Conservation (phyloP, 2,329 filamentous ascomycete genomes). For the Colletotrichum shisoi region DNA sequence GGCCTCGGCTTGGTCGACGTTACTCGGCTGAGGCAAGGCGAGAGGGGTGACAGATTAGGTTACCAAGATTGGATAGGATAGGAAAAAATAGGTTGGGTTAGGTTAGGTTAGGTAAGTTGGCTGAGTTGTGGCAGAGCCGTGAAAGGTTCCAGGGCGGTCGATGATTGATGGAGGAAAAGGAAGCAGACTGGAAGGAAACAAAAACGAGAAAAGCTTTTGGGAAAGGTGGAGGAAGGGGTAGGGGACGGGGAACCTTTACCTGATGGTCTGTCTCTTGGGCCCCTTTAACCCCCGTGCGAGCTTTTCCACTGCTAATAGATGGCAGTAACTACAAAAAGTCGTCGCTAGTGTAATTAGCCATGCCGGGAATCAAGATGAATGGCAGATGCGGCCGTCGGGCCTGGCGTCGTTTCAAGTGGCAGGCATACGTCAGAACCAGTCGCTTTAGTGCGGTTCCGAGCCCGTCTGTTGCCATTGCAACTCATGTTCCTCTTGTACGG, state of each 20-base stretch:
- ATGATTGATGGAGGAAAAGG: not conserved
- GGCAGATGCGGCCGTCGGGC: not conserved
- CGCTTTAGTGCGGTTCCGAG: too few species aligned
- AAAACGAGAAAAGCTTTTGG: not conserved
- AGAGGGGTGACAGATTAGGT: not conserved
- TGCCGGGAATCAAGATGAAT: not conserved
- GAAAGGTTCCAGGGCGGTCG: not conserved
- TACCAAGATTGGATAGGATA: too few species aligned
- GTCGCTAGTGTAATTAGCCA: constrained; percentile 7
- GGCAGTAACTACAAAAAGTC: not conserved
- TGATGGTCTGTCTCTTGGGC: not conserved
- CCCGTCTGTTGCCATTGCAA: too few species aligned
- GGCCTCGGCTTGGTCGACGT: not conserved
- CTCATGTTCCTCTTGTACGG: too few species aligned
- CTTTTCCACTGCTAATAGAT: not conserved
- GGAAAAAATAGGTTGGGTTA: not conserved
- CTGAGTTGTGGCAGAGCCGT: not conserved
- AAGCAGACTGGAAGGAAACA: not conserved
- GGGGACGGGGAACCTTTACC: constrained; percentile 3
- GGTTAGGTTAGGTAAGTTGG: not conserved
- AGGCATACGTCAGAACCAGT: constrained; percentile 14
- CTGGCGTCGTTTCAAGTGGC: constrained; percentile 11
- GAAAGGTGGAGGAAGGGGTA: not conserved
- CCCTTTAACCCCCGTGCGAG: not conserved
- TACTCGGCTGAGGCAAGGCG: not conserved